phyloP scores from a whole-genome alignment of 108 stramenopile genomes.

The Hondaea fermentalgiana region DNA sequence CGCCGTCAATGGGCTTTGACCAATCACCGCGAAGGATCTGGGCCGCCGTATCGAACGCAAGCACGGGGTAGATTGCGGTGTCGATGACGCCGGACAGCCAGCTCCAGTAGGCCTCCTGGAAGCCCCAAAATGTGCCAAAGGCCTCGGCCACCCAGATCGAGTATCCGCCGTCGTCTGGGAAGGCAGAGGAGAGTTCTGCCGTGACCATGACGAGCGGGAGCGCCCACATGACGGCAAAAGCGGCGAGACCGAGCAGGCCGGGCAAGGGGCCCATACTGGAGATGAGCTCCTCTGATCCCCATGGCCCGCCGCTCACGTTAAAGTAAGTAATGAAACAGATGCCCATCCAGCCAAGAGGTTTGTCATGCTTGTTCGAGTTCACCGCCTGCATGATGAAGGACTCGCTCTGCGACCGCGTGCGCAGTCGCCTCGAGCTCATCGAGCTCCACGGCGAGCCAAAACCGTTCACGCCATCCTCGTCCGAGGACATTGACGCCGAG shows the following conservation, averaged over 20 bases:
- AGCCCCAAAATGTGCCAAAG: not conserved
- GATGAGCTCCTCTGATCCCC: not conserved
- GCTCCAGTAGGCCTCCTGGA: slow-evolving; percentile 11
- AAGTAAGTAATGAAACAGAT: slow-evolving; percentile 12
- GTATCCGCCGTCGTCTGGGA: not conserved
- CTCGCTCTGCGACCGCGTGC: not conserved
- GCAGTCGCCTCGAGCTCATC: not conserved
- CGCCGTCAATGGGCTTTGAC: not conserved
- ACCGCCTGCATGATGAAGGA: not conserved
- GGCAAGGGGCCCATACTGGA: not conserved
- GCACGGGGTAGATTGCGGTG: not conserved
- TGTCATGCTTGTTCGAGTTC: not conserved
- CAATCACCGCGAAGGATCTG: not conserved
- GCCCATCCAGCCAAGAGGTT: not conserved
- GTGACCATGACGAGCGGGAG: not conserved
- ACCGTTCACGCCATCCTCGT: not conserved
- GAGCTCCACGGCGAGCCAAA: not conserved
- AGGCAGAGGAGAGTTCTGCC: not conserved
- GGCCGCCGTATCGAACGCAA: not conserved
- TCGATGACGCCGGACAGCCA: slow-evolving; percentile 12
- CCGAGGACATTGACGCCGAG: not conserved
- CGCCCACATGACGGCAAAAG: not conserved
- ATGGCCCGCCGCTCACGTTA: slow-evolving; percentile 4
- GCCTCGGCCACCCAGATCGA: not conserved
- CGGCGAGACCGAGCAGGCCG: not conserved